Base-by-base conservation (phyloP, 2,329 filamentous ascomycete species). In the Talaromyces sp. region DNA sequence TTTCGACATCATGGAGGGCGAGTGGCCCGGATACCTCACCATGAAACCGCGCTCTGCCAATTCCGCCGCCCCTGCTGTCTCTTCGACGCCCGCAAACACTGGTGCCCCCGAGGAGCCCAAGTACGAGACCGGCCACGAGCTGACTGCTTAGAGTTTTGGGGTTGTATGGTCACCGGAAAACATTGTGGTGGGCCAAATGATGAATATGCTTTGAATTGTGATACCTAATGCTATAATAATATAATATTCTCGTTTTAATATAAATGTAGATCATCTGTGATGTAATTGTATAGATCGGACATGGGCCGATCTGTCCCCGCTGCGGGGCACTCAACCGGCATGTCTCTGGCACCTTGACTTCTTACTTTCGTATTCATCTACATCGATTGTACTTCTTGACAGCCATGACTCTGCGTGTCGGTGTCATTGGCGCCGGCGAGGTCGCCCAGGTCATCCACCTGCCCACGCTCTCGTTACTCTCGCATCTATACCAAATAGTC, bases 381-480 rank as follows among this genome's bases (percentile, higher is more conserved):
- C 42, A 7, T n/a, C 42, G 10, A 47, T 4, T 18, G 4, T 4
- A 53, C 14, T 28, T 4, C 16, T 33, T 34, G 40, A 30, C 56
- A 57, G 23, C 23, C 23, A 59, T 47, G 44, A 6, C 68, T 56
- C 68, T 77, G 40, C 70, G 65, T 31, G 68, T 76, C 16, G 75
- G 74, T 5, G 72, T 77, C 60, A 69, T 76, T 56, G 73, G 74
- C 57, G 68, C 70, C 60, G 71, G 71, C 28, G 78, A 83, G 65
- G 74, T 84, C 47, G 74, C 76, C 33, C 79, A 85, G 69, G 80
- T 83, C 40, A 78, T 81, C 31, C 84, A 87, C 67, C 78, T 87
- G 6, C 83, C 82, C 0, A 79, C 75, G 2, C 68, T 87, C 9
- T 72, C 73, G 56, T 73, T 76, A 18, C 71, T 85, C 54, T 71